Evolutionary conservation across 2,329 filamentous ascomycete genomes (phyloP).

Genomic region (Fusarium secorum): DNA sequence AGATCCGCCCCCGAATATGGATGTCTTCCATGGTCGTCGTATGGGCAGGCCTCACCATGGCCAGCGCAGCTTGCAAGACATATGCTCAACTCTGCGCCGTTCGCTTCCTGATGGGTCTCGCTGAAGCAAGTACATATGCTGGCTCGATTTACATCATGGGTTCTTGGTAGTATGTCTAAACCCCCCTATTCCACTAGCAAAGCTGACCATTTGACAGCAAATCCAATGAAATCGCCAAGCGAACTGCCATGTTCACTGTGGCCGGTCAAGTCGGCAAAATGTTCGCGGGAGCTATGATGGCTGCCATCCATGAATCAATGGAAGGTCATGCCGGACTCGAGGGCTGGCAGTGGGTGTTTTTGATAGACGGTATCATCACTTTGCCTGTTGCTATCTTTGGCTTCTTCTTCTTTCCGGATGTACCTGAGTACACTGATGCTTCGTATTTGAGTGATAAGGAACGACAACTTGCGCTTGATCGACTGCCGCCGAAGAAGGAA

Average conservation of each 20-base stretch:
- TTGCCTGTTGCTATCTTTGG: constrained; percentile 32
- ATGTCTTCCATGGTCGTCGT: constrained; percentile 66
- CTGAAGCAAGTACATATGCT: constrained; percentile 43
- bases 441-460: constrained; percentile 48
- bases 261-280: constrained; percentile 64
- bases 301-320: constrained; percentile 46
- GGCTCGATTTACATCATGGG: constrained; percentile 49
- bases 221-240: constrained; percentile 63
- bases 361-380: constrained; percentile 36
- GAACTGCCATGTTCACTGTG: constrained; percentile 65
- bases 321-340: constrained; percentile 50
- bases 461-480: constrained; percentile 43
- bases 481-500: constrained; percentile 44
- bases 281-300: constrained; percentile 66
- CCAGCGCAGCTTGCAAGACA: constrained; percentile 43
- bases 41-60: constrained; percentile 65
- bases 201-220: constrained; percentile 36
- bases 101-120: constrained; percentile 39
- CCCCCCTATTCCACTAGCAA: accelerated
- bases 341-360: constrained; percentile 59
- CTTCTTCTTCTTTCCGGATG: constrained; percentile 34
- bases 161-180: constrained; percentile 56
- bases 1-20: constrained; percentile 65
- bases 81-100: constrained; percentile 42
- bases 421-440: constrained; percentile 48